A percentile compares a stretch with the other conserved stretches of the same genome.
phyloP scores from a whole-genome alignment of 495 filamentous ascomycete species.

The Penicillium ucsense region DNA sequence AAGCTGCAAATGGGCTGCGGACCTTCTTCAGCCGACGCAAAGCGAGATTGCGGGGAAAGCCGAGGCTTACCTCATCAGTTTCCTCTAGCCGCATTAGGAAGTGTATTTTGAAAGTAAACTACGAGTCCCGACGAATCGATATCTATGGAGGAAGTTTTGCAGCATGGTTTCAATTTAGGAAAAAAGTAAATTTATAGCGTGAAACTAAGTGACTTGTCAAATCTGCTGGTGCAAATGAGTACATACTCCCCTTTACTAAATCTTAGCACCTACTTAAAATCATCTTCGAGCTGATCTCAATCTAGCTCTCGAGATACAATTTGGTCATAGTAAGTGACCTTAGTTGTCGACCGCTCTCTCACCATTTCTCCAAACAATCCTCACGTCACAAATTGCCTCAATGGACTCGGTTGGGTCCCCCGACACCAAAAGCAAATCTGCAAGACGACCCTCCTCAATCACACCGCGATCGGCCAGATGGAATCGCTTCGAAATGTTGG shows the following conservation, averaged over 20 bases:
- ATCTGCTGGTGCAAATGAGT: no score
- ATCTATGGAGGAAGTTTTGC: no score
- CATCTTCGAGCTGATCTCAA: no score
- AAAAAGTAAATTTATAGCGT: no score
- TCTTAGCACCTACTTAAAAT: no score
- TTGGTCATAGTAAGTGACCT: background rate
- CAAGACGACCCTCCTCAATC: conserved; percentile 2
- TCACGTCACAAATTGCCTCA: conserved; percentile 1
- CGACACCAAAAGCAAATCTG: conserved; percentile 2
- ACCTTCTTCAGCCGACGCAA: conserved; percentile 32
- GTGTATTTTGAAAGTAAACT: background rate
- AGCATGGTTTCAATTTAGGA: no score
- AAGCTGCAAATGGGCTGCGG: conserved; percentile 1
- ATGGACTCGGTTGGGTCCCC: conserved; percentile 1
- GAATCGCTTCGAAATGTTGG: conserved; percentile 3
- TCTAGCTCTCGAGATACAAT: no score
- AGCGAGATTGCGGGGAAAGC: conserved; percentile 35
- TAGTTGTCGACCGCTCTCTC: background rate
- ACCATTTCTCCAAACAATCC: conserved; percentile 4
- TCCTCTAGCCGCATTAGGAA: conserved; percentile 5
- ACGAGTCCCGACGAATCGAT: no score
- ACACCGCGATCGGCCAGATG: background rate
- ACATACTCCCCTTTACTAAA: no score
- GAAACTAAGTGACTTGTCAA: no score
- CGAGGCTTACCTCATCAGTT: conserved; percentile 12